Evolutionary conservation across 192 early-diverging fungal species (phyloP).

Genomic region (Coemansia reversa): DNA sequence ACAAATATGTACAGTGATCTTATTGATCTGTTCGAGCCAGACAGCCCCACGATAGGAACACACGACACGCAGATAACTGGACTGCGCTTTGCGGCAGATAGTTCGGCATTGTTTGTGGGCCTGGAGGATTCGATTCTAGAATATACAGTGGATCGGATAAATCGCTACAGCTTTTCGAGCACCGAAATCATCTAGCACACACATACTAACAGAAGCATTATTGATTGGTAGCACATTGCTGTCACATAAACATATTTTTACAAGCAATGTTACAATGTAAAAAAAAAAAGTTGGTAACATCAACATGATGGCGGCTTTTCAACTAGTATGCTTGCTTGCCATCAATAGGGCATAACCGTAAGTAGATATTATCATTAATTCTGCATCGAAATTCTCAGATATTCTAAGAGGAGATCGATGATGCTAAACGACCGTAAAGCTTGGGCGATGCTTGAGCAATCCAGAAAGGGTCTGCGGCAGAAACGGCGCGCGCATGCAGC

Average conservation of each 20-base stretch:
- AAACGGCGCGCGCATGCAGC: slow-evolving; percentile 84
- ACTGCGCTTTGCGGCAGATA: slow-evolving; percentile 79
- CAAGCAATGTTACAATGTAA: neutral
- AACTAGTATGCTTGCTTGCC: neutral
- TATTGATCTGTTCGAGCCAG: slow-evolving; percentile 14
- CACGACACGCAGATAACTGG: slow-evolving; percentile 83
- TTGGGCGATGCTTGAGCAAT: slow-evolving; percentile 74
- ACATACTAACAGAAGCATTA: too few species aligned
- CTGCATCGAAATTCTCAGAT: neutral
- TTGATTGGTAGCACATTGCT: too few species aligned
- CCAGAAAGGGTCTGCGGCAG: slow-evolving; percentile 80
- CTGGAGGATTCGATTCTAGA: slow-evolving; percentile 82
- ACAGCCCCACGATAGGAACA: slow-evolving; percentile 13
- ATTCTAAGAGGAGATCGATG: neutral
- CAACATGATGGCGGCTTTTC: neutral
- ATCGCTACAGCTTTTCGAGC: slow-evolving; percentile 76
- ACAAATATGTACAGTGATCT: slow-evolving; percentile 1
- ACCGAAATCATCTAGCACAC: slow-evolving; percentile 68
- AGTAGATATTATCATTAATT: neutral
- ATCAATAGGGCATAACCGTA: neutral
- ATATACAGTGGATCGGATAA: slow-evolving; percentile 76
- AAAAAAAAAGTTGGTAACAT: neutral
- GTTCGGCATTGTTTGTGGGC: slow-evolving; percentile 83
- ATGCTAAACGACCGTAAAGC: slow-evolving; percentile 56
- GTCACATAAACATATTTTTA: neutral